A percentile compares a stretch with the other conserved stretches of the same genome.
Evolutionary conservation across 2,329 filamentous ascomycete species (phyloP).

Genomic region (Fusarium mangiferae): DNA sequence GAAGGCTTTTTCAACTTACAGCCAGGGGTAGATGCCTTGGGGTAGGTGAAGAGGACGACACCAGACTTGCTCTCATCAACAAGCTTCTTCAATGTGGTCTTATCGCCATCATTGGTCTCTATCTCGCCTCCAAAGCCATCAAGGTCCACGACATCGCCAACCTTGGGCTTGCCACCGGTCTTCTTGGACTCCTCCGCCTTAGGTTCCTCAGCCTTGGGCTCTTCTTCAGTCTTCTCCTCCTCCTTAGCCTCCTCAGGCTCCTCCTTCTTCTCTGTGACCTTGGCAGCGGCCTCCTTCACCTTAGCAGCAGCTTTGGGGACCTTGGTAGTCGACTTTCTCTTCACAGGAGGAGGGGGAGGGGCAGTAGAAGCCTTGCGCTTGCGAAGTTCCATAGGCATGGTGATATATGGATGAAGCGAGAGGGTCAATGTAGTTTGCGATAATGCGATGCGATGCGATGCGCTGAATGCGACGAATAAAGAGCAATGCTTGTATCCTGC

Average conservation of each 20-base stretch:
- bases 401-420: conserved; percentile 16
- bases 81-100: conserved; percentile 82
- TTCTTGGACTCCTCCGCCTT: conserved; percentile 51
- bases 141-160: conserved; percentile 66
- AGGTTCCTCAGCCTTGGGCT: conserved; percentile 41
- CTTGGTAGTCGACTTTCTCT: conserved; percentile 51
- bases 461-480: conserved; percentile 33
- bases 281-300: conserved; percentile 46
- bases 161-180: conserved; percentile 54
- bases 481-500: conserved; percentile 16
- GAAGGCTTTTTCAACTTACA: conserved; percentile 69
- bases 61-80: conserved; percentile 85
- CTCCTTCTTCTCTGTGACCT: conserved; percentile 44
- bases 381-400: conserved; percentile 68
- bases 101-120: conserved; percentile 84
- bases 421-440: conserved; percentile 15
- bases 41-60: conserved; percentile 94
- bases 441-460: conserved; percentile 30
- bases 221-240: conserved; percentile 39
- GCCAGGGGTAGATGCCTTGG: conserved; percentile 91
- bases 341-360: conserved; percentile 53
- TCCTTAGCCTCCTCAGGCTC: conserved; percentile 51
- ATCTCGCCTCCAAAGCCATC: conserved; percentile 76
- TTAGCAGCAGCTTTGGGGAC: conserved; percentile 32
- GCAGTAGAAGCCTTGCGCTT: conserved; percentile 68